Percentiles rank a stretch among this genome's conserved stretches.
phyloP scores from a whole-genome alignment of 768 basidiomycete genomes.

The Rhodosporidiobolus odoratus region DNA sequence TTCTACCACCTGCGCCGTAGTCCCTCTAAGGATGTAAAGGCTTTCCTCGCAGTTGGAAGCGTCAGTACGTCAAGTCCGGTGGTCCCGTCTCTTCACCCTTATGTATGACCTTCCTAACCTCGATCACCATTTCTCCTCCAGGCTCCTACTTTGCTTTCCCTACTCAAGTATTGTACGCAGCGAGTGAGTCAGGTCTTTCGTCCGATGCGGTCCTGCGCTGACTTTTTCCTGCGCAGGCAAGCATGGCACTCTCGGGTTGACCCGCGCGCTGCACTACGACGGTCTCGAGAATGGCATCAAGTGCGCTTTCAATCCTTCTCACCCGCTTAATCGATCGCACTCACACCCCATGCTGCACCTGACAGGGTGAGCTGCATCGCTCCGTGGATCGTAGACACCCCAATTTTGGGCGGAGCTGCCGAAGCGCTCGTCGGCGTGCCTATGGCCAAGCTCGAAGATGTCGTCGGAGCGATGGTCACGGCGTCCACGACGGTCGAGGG shows the following conservation, averaged over 20 bases:
- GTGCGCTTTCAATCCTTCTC: not conserved
- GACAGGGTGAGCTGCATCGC: not conserved
- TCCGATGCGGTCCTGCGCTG: slow-evolving; percentile 51
- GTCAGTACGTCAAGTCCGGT: slow-evolving; percentile 48
- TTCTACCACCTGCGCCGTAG: not conserved
- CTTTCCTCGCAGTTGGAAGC: not conserved
- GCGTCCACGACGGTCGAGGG: not conserved
- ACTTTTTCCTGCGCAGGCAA: slow-evolving; percentile 43
- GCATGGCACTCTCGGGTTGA: not conserved
- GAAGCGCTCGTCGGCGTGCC: not conserved
- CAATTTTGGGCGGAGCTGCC: not conserved
- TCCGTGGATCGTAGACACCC: not conserved
- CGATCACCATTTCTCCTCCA: slow-evolving; percentile 11
- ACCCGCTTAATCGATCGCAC: not conserved
- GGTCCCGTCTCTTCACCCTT: slow-evolving; percentile 55
- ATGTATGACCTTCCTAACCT: slow-evolving; percentile 57
- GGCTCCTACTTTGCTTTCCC: not conserved
- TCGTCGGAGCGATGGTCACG: not conserved
- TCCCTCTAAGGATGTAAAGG: not conserved
- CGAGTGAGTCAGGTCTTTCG: no score
- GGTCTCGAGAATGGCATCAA: not conserved
- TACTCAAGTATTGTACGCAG: slow-evolving; percentile 41
- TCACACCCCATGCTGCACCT: no score
- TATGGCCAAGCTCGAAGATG: not conserved
- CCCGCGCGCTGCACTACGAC: not conserved